Conservation (phyloP, 2,329 filamentous ascomycete genomes). For the Dothiorella sarmentorum region DNA sequence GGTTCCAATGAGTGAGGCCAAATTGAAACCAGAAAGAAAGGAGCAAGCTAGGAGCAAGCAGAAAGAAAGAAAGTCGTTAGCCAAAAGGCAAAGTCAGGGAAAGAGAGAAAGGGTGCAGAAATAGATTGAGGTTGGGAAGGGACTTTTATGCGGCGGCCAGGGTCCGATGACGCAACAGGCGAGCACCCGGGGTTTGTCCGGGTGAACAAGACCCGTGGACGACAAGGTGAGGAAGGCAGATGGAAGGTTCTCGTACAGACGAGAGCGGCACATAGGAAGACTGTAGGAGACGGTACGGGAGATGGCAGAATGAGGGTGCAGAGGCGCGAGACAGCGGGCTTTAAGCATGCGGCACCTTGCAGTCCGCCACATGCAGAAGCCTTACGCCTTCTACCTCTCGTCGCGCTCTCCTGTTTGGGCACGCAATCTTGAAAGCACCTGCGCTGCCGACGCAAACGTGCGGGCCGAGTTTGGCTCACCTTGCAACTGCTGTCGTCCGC, state of each 20-base stretch:
- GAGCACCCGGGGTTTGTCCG: not conserved
- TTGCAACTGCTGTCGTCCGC: too few relatives aligned
- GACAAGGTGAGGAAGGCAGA: not conserved
- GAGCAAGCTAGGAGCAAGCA: not conserved
- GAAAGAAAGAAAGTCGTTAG: not conserved
- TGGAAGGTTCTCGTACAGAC: not conserved
- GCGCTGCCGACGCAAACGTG: not conserved
- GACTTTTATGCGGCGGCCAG: too few relatives aligned
- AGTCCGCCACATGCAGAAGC: not conserved
- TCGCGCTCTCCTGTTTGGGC: not conserved
- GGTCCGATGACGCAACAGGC: not conserved
- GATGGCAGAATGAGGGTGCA: not conserved
- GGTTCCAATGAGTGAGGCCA: not conserved
- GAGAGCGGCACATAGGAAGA: not conserved
- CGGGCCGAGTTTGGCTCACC: too few relatives aligned
- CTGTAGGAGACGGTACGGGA: not conserved
- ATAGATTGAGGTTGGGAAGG: not conserved
- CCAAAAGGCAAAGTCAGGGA: too few relatives aligned
- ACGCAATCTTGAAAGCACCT: too few relatives aligned
- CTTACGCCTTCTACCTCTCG: not conserved
- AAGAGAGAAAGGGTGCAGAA: too few relatives aligned
- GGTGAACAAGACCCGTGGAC: not conserved
- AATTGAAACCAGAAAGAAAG: not conserved
- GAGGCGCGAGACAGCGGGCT: not conserved
- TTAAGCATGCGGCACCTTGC: slow-evolving; percentile 2